Evolutionary conservation across 371 early-diverging fungal genomes (phyloP), one percentile per base, ranked within the genome.

Genomic region (Mortierella sp.): DNA sequence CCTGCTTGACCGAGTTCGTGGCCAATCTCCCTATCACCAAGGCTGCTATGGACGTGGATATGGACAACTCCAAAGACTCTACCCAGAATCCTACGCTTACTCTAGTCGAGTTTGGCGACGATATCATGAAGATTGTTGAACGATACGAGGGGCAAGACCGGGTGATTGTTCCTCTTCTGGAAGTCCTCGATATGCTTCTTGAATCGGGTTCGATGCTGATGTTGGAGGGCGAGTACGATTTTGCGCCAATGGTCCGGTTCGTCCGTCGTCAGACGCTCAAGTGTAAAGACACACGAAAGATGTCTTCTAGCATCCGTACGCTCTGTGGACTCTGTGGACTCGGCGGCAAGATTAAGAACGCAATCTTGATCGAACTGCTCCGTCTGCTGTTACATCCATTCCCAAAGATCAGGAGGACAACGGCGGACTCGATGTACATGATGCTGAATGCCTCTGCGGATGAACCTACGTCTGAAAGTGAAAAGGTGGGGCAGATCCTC

Each of bases 121-220:
- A 69, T 5, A 53, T 90, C 12, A 49, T 84, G 39, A 70, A 75
- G n/a, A 78, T 89, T 24, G 81, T 87, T 28, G 50, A 49, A 9
- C 55, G 50, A 14, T 82, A 88, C 60, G 80, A 79, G 32, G 80
- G 84, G 41, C 79, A 86, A 42, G 92, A 92, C 26, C 84, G 93
- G 5, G 84, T 94, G 3, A 82, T 87, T 3, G 72, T 87, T 4
- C 91, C 93, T 0, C 53, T 91, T 23, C 57, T 94, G 31, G 92
- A 91, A 49, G 87, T 88, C 0, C 44, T 88, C 32, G 93, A 93
- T 34, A 66, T 92, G 42, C 70, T 93, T 17, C 82, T 91, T 42
- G 86, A 89, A 53, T 81, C 81, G 43, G 88, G 85, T 21, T 81
- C 80, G 6, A 51, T 89, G 44, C 47, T 76, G 27, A 72, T 79